Evolutionary conservation across 2,329 filamentous ascomycete species (phyloP).

Genomic region (Stagonosporopsis chrysanthemi): DNA sequence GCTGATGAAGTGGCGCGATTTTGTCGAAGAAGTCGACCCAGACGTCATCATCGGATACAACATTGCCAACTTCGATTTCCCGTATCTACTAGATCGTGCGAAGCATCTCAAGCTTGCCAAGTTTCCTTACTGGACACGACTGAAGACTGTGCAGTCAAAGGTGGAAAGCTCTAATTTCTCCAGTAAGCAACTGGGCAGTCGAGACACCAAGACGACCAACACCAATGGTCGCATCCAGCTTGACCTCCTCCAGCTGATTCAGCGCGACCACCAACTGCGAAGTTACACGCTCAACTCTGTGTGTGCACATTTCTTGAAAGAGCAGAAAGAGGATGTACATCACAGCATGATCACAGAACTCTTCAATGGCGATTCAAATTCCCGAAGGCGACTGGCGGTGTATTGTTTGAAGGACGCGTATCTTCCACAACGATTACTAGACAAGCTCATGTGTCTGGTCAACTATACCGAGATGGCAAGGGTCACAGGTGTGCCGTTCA

Average conservation of each 20-base stretch:
- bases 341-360: constrained; percentile 99
- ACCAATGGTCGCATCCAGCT: constrained; percentile 93
- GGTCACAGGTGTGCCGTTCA: constrained; percentile 98
- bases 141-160: constrained; percentile 74
- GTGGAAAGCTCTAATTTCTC: constrained; percentile 86
- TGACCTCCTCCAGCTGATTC: constrained; percentile 91
- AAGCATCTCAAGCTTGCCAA: constrained; percentile 78
- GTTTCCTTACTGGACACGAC: constrained; percentile 88
- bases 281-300: constrained; percentile 98
- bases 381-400: constrained; percentile 84
- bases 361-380: constrained; percentile 95
- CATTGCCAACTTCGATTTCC: constrained; percentile 98
- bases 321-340: constrained; percentile 98
- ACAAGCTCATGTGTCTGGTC: constrained; percentile 97
- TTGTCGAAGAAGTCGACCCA: constrained; percentile 87
- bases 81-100: constrained; percentile 89
- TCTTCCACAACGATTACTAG: constrained; percentile 90
- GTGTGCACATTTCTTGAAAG: constrained; percentile 89
- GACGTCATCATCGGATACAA: constrained; percentile 99
- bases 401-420: constrained; percentile 99
- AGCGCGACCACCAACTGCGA: constrained; percentile 91
- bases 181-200: constrained; percentile 97
- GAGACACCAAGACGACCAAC: constrained; percentile 92
- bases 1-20: constrained; percentile 91
- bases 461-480: constrained; percentile 99